Evolutionary conservation across 1,139 yeast species (phyloP), one percentile per base, ranked within the genome.

Genomic region (Yamadazyma pseudoaaseri): DNA sequence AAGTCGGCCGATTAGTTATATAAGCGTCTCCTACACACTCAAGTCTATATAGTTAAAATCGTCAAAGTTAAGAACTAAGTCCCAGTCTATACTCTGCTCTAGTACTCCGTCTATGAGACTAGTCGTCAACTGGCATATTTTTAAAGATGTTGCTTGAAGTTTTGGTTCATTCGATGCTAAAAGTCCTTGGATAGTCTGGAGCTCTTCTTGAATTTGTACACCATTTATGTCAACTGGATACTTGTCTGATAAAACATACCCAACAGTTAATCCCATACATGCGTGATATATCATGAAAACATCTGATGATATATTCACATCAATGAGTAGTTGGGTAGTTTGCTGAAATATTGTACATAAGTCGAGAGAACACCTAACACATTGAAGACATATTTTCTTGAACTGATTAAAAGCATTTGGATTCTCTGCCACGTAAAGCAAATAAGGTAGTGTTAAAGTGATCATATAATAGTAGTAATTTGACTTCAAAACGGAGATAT

Each of bases 281-380:
- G 27, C 32, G 15, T 30, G 32, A 12, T 30, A 30, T 7, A 16
- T 23, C 17, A 20, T 17, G 17, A 30, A 30, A 12, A 30, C 17
- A 13, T 24, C 27, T 5, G 21, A 7, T 3, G 32, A 6, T 5
- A 23, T 23, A 17, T 22, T n/a, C 4, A 20, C 27, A 22, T 30
- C 18, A 10, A 30, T 12, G 12, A 16, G n/a, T 3, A 14, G 16
- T 8, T 30, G 15, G 13, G 15, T 10, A n/a, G 15, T 15, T n/a
- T 16, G 22, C 13, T 30, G 21, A 17, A 23, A 16, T 18, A 30
- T 16, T 4, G 11, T 15, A 3, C 9, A 10, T 9, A 30, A 12
- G 17, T 22, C 16, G 16, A 23, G 4, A 6, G 32, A 30, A 3
- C 27, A 30, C 9, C 22, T 12, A 10, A 30, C 10, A 11, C 32